phyloP scores from a whole-genome alignment of 805 yeast genomes.

The Nakazawaea populi region DNA sequence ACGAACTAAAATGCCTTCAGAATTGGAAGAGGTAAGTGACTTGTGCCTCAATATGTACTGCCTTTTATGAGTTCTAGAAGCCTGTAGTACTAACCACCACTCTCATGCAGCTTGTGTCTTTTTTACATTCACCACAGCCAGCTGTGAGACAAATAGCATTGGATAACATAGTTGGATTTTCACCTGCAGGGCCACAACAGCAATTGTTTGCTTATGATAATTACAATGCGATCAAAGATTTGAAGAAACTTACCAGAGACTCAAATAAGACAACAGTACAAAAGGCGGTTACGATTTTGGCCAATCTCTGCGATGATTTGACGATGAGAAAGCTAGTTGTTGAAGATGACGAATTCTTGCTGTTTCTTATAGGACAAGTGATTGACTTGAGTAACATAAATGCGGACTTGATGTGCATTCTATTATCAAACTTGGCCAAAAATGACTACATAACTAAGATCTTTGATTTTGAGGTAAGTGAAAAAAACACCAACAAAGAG shows the following conservation, averaged over 20 bases:
- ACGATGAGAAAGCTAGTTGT: constrained; percentile 60
- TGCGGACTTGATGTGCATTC: constrained; percentile 78
- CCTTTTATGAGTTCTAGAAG: background rate
- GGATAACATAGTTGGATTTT: constrained; percentile 75
- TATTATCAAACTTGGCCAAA: constrained; percentile 82
- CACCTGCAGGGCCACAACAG: constrained; percentile 63
- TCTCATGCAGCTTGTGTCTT: constrained; percentile 50
- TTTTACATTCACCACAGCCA: constrained; percentile 76
- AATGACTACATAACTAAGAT: constrained; percentile 55
- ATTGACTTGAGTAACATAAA: constrained; percentile 52
- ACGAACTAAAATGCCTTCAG: constrained; percentile 35
- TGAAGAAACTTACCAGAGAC: constrained; percentile 54
- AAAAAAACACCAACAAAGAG: constrained; percentile 27
- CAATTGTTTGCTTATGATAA: constrained; percentile 65
- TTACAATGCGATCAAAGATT: constrained; percentile 64
- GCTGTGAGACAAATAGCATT: constrained; percentile 80
- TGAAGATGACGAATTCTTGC: constrained; percentile 52
- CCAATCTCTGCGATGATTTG: constrained; percentile 72
- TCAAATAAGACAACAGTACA: constrained; percentile 49
- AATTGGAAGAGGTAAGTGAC: constrained; percentile 41
- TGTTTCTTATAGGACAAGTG: constrained; percentile 42
- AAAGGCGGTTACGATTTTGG: constrained; percentile 72
- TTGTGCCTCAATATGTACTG: background rate
- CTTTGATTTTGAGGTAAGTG: constrained; percentile 32
- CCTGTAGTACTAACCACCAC: constrained; percentile 2